phyloP scores from a whole-genome alignment of 805 yeast genomes.

The Wickerhamomyces bovis region DNA sequence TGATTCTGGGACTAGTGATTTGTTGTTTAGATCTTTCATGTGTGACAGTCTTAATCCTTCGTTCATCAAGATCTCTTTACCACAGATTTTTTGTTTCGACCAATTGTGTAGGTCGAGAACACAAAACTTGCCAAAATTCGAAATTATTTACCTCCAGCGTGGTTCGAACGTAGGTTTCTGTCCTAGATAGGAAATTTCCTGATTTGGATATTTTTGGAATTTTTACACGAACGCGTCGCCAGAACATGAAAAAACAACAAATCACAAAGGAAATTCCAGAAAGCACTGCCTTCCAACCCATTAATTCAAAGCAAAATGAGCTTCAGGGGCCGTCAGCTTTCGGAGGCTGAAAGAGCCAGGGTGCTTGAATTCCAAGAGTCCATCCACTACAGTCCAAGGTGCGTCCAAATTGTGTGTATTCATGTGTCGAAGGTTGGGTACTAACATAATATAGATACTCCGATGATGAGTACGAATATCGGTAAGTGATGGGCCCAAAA shows the following conservation, averaged over 20 bases:
- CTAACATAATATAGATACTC: constrained; percentile 49
- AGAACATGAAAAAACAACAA: background rate
- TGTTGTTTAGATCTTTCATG: no score
- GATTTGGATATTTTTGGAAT: background rate
- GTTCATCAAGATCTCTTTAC: no score
- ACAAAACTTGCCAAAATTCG: background rate
- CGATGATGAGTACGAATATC: constrained; percentile 86
- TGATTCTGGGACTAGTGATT: no score
- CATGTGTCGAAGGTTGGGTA: background rate
- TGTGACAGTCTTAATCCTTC: no score
- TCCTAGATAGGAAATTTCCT: background rate
- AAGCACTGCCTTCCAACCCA: background rate
- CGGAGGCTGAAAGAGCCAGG: constrained; percentile 79
- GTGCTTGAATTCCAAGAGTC: constrained; percentile 88
- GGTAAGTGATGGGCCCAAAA: constrained; percentile 24
- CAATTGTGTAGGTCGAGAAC: no score
- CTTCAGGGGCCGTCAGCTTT: constrained; percentile 59
- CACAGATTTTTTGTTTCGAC: no score
- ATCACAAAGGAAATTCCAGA: background rate
- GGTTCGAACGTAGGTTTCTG: background rate
- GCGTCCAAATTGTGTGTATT: constrained; percentile 10
- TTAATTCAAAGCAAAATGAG: constrained; percentile 16
- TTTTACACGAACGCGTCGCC: background rate
- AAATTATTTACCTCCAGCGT: background rate
- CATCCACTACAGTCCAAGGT: constrained; percentile 86